phyloP scores from a whole-genome alignment of 2,329 filamentous ascomycete genomes.

The Venturia effusa region DNA sequence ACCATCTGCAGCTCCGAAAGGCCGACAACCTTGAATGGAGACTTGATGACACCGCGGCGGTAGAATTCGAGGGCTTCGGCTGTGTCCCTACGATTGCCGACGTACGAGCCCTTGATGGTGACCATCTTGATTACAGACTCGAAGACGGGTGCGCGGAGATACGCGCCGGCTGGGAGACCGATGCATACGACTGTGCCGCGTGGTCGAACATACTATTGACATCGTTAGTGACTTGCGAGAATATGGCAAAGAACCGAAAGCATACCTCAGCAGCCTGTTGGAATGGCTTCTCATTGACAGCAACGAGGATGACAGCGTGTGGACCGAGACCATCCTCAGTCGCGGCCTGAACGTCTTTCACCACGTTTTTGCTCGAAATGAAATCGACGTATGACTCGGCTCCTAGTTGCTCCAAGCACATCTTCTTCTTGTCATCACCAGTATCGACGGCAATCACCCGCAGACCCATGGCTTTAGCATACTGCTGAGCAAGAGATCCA shows the following conservation, averaged over 20 bases:
- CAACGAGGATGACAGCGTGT: constrained; percentile 77
- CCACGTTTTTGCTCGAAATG: constrained; percentile 60
- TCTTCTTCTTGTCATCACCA: constrained; percentile 67
- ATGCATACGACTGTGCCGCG: constrained; percentile 80
- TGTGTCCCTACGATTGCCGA: constrained; percentile 82
- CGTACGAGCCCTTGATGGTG: constrained; percentile 84
- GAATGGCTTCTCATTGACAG: constrained; percentile 84
- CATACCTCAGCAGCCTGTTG: constrained; percentile 66
- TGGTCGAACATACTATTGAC: constrained; percentile 61
- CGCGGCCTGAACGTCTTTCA: constrained; percentile 72
- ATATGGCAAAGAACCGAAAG: neutral
- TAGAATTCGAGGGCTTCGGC: constrained; percentile 89
- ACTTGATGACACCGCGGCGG: constrained; percentile 70
- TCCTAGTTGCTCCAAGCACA: constrained; percentile 58
- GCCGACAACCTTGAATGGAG: constrained; percentile 76
- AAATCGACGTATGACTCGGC: constrained; percentile 73
- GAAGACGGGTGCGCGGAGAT: constrained; percentile 75
- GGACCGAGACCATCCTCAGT: constrained; percentile 75
- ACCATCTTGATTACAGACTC: constrained; percentile 85
- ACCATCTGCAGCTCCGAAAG: constrained; percentile 69
- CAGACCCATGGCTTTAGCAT: constrained; percentile 84
- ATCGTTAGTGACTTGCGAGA: neutral
- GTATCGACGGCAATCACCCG: constrained; percentile 71
- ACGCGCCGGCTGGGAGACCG: constrained; percentile 72
- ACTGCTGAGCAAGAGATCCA: constrained; percentile 71